phyloP scores from a whole-genome alignment of 129 eudicot genomes.

The Erigeron canadensis region DNA sequence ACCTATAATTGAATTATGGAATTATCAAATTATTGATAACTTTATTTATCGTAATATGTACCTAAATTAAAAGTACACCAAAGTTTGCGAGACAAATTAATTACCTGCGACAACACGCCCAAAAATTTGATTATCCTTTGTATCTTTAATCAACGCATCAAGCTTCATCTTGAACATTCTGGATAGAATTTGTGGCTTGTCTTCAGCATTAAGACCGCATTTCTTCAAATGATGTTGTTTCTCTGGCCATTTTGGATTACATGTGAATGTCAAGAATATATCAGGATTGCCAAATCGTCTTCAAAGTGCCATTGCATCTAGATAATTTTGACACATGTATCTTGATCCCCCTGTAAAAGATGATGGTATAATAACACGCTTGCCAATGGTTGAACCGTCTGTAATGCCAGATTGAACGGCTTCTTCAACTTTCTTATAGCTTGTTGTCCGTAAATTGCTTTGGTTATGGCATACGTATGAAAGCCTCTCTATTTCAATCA shows the following conservation, averaged over 20 bases:
- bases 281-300: not conserved
- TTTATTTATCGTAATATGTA: too few relatives aligned
- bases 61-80: too few relatives aligned
- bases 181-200: not conserved
- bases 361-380: not conserved
- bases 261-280: not conserved
- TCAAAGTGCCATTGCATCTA: constrained; percentile 9
- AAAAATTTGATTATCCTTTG: not conserved
- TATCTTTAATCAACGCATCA: not conserved
- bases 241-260: not conserved
- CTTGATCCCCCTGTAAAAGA: constrained; percentile 19
- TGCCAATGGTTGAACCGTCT: not conserved
- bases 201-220: not conserved
- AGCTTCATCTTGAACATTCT: not conserved
- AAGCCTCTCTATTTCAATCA: not conserved
- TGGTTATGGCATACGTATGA: not conserved
- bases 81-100: not conserved
- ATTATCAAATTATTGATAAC: too few relatives aligned
- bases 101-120: not conserved
- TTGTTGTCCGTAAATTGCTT: not conserved
- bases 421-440: too few relatives aligned
- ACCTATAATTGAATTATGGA: too few relatives aligned
- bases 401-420: not conserved
- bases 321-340: constrained; percentile 9
- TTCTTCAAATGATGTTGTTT: not conserved